Conservation (phyloP, 148 eudicot genomes). For the Fagopyrum tataricum region DNA sequence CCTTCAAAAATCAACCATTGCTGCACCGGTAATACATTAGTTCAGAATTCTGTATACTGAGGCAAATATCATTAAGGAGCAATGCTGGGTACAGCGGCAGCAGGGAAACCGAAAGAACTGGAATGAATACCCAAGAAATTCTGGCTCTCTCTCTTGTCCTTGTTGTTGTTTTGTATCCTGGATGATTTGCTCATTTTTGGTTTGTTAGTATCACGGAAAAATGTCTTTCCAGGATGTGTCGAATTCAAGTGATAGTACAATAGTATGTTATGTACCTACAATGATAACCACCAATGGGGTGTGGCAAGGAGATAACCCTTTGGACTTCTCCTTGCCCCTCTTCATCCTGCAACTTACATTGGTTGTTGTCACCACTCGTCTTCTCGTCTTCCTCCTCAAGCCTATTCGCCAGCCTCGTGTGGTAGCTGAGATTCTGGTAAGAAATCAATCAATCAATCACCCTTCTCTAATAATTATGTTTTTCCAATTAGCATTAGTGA, state of each 20-base stretch:
- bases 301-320: constrained; percentile 75
- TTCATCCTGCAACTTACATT: constrained; percentile 58
- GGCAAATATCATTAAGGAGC: not conserved
- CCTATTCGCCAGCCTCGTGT: constrained; percentile 84
- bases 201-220: not conserved
- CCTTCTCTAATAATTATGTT: not conserved
- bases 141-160: not conserved
- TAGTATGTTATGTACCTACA: constrained; percentile 56
- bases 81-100: not conserved
- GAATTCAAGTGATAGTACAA: constrained; percentile 15
- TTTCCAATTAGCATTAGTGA: not conserved
- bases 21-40: not conserved
- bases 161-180: not conserved
- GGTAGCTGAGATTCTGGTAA: constrained; percentile 68
- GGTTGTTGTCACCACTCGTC: constrained; percentile 48
- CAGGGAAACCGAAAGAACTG: not conserved
- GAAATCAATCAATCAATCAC: constrained; percentile 13
- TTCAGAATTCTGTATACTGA: not conserved
- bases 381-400: constrained; percentile 48
- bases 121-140: constrained; percentile 2
- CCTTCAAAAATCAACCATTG: not conserved
- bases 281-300: constrained; percentile 76
- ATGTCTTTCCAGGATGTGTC: constrained; percentile 6
- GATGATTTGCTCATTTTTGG: not conserved
- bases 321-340: constrained; percentile 62